Evolutionary conservation across 192 early-diverging fungal species (phyloP), one percentile per base, ranked within the genome.

Genomic region (Powellomyces hirtus): DNA sequence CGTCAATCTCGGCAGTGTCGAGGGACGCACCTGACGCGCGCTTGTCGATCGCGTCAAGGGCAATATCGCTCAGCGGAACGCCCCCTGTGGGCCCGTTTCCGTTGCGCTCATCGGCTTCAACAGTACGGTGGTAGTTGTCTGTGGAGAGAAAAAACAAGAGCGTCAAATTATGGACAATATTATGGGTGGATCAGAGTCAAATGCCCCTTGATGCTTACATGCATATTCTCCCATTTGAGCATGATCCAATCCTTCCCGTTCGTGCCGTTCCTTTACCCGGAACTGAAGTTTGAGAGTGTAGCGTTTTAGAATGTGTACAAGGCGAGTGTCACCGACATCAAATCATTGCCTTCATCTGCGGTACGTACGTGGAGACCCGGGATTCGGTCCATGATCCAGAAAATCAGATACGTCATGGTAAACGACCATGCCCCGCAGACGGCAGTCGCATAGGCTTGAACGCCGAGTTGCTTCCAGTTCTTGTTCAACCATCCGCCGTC

Each of bases 171-270:
- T 18, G 18, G 18, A 56, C 13, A 1, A 26, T 1, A 1, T 16
- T 14, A 27, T 13, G 14, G 53, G 22, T 30, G 13, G 53, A 14
- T 26, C 0, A 27, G 16, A 30, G 22, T 30, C 16, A 27, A 16
- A 16, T 13, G 24, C 1, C n/a, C n/a, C n/a, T n/a, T 22, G 62
- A 53, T 55, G 51, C 42, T 31, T 51, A 64, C 45, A 90, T 6
- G 88, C 82, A 37, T 73, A 62, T 78, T 94, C 92, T 45, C 94
- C 93, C 84, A 95, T 91, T 77, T 94, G 86, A n/a, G 90, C 74
- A 59, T 86, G 72, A 69, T 97, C 93, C 3, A 87, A 80, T 13
- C 94, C 94, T 1, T 89, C 70, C 68, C 88, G 87, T 63, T 87
- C 88, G 33, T 68, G 56, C 51, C 89, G 84, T 50, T 90, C 51